These are phyloP conservation scores for Xylaria sp. DNA, from an alignment of 2,329 filamentous ascomycete genomes.

Conservation along the genomic window DNA sequence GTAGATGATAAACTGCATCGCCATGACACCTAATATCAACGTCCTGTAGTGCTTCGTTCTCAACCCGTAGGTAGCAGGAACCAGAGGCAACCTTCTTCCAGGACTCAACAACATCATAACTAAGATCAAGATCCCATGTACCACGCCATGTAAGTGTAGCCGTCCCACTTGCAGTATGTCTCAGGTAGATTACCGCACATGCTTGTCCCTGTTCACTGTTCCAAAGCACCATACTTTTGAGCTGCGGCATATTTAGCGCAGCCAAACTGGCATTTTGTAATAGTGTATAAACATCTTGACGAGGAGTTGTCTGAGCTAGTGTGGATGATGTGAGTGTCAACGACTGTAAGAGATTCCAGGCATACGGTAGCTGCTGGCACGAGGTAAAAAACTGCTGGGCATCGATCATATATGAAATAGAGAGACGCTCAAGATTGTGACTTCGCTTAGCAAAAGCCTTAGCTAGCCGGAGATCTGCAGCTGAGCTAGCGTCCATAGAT, in stretches of 20 bases:
- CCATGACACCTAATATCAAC: constrained; percentile 17
- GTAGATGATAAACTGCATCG: constrained; percentile 20
- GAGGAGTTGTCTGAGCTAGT: constrained; percentile 31
- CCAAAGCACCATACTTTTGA: constrained; percentile 21
- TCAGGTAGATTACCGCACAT: constrained; percentile 20
- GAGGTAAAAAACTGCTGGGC: constrained; percentile 45
- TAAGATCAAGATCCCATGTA: constrained; percentile 17
- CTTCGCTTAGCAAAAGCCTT: constrained; percentile 44
- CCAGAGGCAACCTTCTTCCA: constrained; percentile 14
- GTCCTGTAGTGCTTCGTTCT: constrained; percentile 8
- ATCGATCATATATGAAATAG: constrained; percentile 45
- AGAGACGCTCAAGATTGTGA: constrained; percentile 42
- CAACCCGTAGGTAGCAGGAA: constrained; percentile 6
- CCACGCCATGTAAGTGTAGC: constrained; percentile 21
- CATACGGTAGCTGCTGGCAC: constrained; percentile 37
- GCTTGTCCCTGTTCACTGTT: constrained; percentile 18
- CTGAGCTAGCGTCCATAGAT: constrained; percentile 8
- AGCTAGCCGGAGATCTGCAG: constrained; percentile 29
- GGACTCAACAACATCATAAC: constrained; percentile 9
- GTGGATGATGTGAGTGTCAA: constrained; percentile 48
- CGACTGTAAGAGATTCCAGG: constrained; percentile 45
- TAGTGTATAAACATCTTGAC: constrained; percentile 14
- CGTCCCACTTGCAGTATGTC: constrained; percentile 2
- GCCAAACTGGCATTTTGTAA: constrained; percentile 19
- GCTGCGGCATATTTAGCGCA: constrained; percentile 23